Percentiles rank a stretch among this genome's conserved stretches.
These are phyloP conservation scores for Houttuynia cordata DNA, from an alignment of 164 flowering plant species.

Conservation along the genomic window DNA sequence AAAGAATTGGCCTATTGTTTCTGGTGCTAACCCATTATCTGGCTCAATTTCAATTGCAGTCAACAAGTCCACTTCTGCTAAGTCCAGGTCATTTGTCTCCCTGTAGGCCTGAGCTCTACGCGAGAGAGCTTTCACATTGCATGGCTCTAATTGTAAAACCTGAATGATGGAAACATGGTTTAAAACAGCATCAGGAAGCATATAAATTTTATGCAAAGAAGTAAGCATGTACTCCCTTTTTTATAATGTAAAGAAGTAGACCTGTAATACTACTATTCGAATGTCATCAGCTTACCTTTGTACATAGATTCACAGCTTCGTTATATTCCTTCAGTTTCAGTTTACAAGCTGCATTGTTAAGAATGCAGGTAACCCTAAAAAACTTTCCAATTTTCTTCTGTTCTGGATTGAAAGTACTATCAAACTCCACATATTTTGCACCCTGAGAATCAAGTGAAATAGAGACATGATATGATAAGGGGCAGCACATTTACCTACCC, in stretches of 20 bases:
- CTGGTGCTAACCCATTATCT: slow-evolving; percentile 24
- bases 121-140: slow-evolving; percentile 38
- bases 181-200: background rate
- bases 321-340: slow-evolving; percentile 29
- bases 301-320: slow-evolving; percentile 34
- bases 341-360: slow-evolving; percentile 53
- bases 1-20: background rate
- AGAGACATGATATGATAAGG: background rate
- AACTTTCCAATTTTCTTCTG: slow-evolving; percentile 31
- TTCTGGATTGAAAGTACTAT: slow-evolving; percentile 36
- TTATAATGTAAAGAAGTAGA: background rate
- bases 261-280: too few species aligned
- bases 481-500: background rate
- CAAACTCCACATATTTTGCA: slow-evolving; percentile 36
- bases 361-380: slow-evolving; percentile 27
- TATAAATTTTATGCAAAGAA: background rate
- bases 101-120: slow-evolving; percentile 44
- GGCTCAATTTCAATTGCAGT: slow-evolving; percentile 39
- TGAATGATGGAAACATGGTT: slow-evolving; percentile 10
- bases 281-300: slow-evolving; percentile 24
- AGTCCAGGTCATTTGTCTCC: slow-evolving; percentile 29
- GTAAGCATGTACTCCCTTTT: too few species aligned
- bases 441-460: slow-evolving; percentile 29
- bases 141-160: slow-evolving; percentile 42
- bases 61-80: slow-evolving; percentile 39